These are phyloP conservation scores for Diplocarpon mali DNA, from an alignment of 2,329 filamentous ascomycete species.

Conservation along the genomic window DNA sequence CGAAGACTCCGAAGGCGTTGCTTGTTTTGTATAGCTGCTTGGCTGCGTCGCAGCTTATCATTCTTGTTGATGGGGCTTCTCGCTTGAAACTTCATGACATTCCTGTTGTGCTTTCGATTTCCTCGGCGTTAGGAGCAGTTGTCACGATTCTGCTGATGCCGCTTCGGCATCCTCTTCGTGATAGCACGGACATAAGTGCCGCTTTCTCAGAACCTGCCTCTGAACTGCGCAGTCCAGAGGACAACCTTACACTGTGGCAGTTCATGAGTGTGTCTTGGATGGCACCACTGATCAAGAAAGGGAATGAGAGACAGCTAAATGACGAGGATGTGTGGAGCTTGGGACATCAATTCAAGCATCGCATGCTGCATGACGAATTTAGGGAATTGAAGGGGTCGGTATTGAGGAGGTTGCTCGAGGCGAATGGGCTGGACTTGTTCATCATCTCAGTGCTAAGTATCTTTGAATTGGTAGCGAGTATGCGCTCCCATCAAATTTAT, in stretches of 20 bases:
- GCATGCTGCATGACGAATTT: constrained; percentile 62
- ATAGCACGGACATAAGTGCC: constrained; percentile 45
- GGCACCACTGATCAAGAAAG: constrained; percentile 56
- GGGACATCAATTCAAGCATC: constrained; percentile 73
- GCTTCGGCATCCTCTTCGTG: constrained; percentile 47
- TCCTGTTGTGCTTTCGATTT: constrained; percentile 26
- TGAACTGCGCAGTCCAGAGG: constrained; percentile 63
- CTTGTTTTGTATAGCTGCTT: constrained; percentile 15
- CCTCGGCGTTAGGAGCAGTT: constrained; percentile 36
- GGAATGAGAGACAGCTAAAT: constrained; percentile 53
- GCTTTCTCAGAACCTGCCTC: constrained; percentile 44
- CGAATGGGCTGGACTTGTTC: constrained; percentile 69
- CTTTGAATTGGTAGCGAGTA: constrained; percentile 46
- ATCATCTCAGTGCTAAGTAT: constrained; percentile 46
- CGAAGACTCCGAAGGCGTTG: constrained; percentile 19
- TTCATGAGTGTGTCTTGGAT: constrained; percentile 85
- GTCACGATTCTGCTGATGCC: constrained; percentile 56
- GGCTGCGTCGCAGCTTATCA: constrained; percentile 18
- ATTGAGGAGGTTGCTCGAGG: constrained; percentile 54
- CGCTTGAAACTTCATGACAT: constrained; percentile 5
- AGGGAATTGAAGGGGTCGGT: constrained; percentile 63
- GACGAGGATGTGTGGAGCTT: constrained; percentile 76
- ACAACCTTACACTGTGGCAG: constrained; percentile 68
- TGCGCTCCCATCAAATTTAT: constrained; percentile 10
- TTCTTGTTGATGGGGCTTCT: constrained; percentile 26